phyloP scores from a whole-genome alignment of 2,329 filamentous ascomycete species.

The Aspergillus phoenicis region DNA sequence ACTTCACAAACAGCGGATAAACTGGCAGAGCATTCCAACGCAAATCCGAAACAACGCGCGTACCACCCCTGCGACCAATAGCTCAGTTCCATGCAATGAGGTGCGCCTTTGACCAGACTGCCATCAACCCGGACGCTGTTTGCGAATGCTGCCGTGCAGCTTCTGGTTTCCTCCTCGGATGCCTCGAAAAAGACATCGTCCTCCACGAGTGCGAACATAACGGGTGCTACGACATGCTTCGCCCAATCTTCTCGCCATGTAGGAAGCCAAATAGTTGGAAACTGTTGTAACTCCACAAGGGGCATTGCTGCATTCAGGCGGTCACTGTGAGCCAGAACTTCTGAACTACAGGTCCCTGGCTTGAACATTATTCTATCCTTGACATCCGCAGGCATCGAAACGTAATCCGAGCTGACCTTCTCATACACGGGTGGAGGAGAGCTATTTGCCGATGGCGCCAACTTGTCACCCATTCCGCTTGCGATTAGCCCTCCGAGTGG shows the following conservation, averaged over 20 bases:
- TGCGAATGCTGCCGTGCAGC: conserved; percentile 1
- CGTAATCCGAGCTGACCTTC: neutral
- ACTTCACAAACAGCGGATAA: neutral
- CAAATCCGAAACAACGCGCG: conserved; percentile 15
- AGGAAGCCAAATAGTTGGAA: neutral
- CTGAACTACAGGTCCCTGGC: neutral
- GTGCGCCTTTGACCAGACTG: conserved; percentile 9
- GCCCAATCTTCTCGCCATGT: conserved; percentile 11
- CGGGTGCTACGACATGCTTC: neutral
- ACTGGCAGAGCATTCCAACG: conserved; percentile 7
- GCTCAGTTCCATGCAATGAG: conserved; percentile 14
- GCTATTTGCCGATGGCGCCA: neutral
- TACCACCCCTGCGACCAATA: conserved; percentile 16
- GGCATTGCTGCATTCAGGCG: conserved; percentile 2
- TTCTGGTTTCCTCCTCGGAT: neutral
- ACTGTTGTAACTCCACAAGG: neutral
- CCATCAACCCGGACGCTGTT: conserved; percentile 5
- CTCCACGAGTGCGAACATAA: conserved; percentile 6
- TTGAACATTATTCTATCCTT: conserved; percentile 10
- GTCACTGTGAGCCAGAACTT: neutral
- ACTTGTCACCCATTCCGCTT: conserved; percentile 2
- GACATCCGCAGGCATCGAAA: neutral
- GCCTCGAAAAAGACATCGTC: conserved; percentile 5
- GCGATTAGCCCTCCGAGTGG: conserved; percentile 11
- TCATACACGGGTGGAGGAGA: neutral